Evolutionary conservation across 495 filamentous ascomycete genomes (phyloP), one percentile per base, ranked within the genome.

Genomic region (Penicillium nucicola): DNA sequence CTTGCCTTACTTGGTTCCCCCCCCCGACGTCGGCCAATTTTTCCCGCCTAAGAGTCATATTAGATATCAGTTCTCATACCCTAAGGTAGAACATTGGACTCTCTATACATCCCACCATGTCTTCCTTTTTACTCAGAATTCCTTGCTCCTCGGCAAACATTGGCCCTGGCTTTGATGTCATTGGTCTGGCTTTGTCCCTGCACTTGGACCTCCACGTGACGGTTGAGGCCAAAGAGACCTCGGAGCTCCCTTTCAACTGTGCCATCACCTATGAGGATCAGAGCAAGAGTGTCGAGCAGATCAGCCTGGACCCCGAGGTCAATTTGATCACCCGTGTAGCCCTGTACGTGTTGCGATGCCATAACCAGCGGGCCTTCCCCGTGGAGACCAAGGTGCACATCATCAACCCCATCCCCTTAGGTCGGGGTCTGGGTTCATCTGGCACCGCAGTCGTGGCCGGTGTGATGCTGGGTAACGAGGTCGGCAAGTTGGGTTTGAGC

Each of bases 121-220:
- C 78, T 58, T 79, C 76, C 6, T 85, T 84, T 64, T 65, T 75
- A 44, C 84, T 87, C 67, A 77, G 71, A 58, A 84, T 77, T 14
- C 92, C 92, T 36, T 95, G 90, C 74, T 96, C 91, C 41, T 95
- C 89, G 7, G 92, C 92, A 62, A 97, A 97, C 76, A 95, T 97
- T 62, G 92, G 86, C 36, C 93, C 93, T 23, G 93, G 93, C 13
- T 98, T 97, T 75, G 93, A 98, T 69, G 92, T 97, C 60, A 91
- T 97, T 67, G 93, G 93, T 45, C 81, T 98, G 45, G 92, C 92
- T 2, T 75, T 98, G 61, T 91, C 89, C 42, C 84, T 96, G 64
- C 90, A 87, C 70, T 86, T 97, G 40, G 90, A 96, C 70, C 73
- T 97, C 35, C 78, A 80, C 25, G 85, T 97, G 61, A 86, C 80